Conservation (phyloP, 2,329 filamentous ascomycete genomes). For the Xylariaceae sp. region DNA sequence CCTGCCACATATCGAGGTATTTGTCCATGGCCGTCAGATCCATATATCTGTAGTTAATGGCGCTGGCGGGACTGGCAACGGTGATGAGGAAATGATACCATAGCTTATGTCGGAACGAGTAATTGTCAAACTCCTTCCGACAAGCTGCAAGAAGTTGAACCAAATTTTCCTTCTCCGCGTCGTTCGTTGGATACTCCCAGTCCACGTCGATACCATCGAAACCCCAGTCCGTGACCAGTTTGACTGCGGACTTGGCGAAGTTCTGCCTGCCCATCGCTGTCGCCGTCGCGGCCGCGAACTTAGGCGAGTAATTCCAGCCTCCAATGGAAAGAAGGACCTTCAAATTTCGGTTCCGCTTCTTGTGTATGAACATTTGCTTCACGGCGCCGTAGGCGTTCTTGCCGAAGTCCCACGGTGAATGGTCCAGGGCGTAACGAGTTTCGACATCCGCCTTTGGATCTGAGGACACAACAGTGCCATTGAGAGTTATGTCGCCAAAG, state of each 20-base stretch:
- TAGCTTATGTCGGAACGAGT: conserved; percentile 22
- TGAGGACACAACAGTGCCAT: conserved; percentile 51
- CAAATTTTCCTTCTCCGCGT: conserved; percentile 35
- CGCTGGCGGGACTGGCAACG: conserved; percentile 45
- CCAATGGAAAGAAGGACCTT: conserved; percentile 80
- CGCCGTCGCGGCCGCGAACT: conserved; percentile 61
- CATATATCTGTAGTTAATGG: conserved; percentile 45
- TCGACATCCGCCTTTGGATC: conserved; percentile 61
- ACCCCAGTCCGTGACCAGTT: conserved; percentile 64
- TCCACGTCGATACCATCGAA: conserved; percentile 55
- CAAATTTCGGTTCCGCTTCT: conserved; percentile 70
- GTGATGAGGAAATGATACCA: conserved; percentile 47
- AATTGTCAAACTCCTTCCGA: conserved; percentile 31
- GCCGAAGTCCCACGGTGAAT: conserved; percentile 37
- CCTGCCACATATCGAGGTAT: conserved; percentile 52
- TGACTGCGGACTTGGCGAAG: conserved; percentile 67
- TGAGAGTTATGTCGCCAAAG: conserved; percentile 41
- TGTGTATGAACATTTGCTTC: conserved; percentile 72
- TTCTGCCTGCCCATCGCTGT: conserved; percentile 55
- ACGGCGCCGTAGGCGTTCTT: conserved; percentile 72
- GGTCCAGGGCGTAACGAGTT: conserved; percentile 66
- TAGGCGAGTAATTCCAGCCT: conserved; percentile 72
- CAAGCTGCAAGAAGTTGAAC: conserved; percentile 39
- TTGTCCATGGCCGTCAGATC: conserved; percentile 50
- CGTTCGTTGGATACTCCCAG: conserved; percentile 48